These are phyloP conservation scores for Pseudogymnoascus sp. DNA, from an alignment of 2,329 filamentous ascomycete genomes.

Conservation along the genomic window DNA sequence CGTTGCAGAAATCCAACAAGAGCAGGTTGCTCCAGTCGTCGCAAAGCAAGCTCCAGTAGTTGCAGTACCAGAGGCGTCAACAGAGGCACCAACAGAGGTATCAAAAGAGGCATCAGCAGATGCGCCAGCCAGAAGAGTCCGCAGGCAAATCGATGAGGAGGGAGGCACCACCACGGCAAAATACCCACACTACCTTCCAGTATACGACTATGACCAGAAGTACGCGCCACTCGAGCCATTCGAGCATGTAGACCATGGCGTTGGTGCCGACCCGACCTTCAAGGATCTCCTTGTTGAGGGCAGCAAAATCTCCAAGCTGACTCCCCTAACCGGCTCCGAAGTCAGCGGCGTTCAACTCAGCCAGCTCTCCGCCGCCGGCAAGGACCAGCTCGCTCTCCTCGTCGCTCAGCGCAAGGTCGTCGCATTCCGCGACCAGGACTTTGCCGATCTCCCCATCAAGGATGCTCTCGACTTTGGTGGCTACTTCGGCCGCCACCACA, in stretches of 20 bases:
- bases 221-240: slow-evolving; percentile 63
- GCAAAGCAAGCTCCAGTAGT: background rate
- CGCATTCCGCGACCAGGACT: slow-evolving; percentile 69
- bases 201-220: slow-evolving; percentile 57
- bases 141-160: slow-evolving; percentile 20
- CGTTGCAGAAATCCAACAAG: slow-evolving; percentile 7
- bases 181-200: slow-evolving; percentile 68
- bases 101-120: background rate
- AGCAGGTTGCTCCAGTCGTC: background rate
- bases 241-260: slow-evolving; percentile 67
- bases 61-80: background rate
- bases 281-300: slow-evolving; percentile 56
- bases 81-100: background rate
- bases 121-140: slow-evolving; percentile 12
- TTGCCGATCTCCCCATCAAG: slow-evolving; percentile 60
- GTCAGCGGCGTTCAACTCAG: slow-evolving; percentile 65
- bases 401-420: slow-evolving; percentile 74
- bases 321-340: slow-evolving; percentile 67
- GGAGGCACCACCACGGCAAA: slow-evolving; percentile 27
- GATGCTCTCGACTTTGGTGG: slow-evolving; percentile 62
- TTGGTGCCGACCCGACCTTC: slow-evolving; percentile 63
- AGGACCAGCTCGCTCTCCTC: slow-evolving; percentile 69
- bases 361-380: slow-evolving; percentile 58
- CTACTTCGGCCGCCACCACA: slow-evolving; percentile 76
- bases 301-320: slow-evolving; percentile 53